Evolutionary conservation across 2,329 filamentous ascomycete genomes (phyloP), one percentile per base, ranked within the genome.

Genomic region (Domatiomyces globalis): DNA sequence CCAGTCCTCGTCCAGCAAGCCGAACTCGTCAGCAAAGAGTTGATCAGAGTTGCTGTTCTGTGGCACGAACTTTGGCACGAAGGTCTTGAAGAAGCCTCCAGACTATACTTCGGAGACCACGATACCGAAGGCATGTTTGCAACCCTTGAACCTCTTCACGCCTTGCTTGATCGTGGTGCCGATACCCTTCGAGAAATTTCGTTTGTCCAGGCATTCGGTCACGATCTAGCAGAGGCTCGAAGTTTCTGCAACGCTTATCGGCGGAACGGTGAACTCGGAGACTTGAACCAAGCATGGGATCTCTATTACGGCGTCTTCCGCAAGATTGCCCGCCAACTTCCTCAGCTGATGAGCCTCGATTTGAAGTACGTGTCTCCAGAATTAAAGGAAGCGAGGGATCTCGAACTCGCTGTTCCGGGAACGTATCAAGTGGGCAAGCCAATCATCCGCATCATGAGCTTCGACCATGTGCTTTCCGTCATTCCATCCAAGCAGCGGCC

Each of bases 11-110:
- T 98, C 7, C 87, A 95, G 58, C 92, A 99, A 68, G 92, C 92
- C 36, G 90, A 95, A 64, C 76, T 89, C 46, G 89, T 99, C 59
- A 96, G 90, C 65, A 85, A 92, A 63, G 94, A 99, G 66, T 79
- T 99, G 51, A 96, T 99, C 63, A 83, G 92, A 49, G 94, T 98
- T 53, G 92, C 92, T 15, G 90, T 98, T 1, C 69, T 98, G 20
- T 98, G 94, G 94, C 92, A 99, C 64, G 92, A 99, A 63, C 85
- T 94, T 58, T 99, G 92, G 92, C 92, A 98, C 60, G 94, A 99
- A 68, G 94, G 86, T 25, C 75, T 99, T 15, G 92, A 98, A 68
- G 94, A 99, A 71, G 94, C 92, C 1, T 95, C 88, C 29, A 80
- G 92, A 49, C 74, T 98, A 17, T 98, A 96, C 73, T 99, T 98